phyloP scores from a whole-genome alignment of 2,329 filamentous ascomycete species.

The Aspergillus fijiensis region DNA sequence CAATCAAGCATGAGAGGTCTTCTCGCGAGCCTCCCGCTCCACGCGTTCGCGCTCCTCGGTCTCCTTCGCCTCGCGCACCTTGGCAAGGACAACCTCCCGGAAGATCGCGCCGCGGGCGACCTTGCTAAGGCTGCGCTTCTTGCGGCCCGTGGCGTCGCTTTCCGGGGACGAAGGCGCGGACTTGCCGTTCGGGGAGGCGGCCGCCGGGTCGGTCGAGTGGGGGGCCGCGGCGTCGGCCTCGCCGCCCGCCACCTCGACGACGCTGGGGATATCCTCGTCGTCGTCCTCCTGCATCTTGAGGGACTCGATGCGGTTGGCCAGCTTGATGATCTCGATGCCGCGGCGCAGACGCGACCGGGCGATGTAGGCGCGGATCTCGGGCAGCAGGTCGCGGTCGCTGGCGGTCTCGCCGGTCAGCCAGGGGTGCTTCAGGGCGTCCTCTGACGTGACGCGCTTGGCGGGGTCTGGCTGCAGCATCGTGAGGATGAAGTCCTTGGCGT shows the following conservation, averaged over 20 bases:
- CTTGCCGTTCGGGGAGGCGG: slow-evolving; percentile 20
- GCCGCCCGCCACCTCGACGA: slow-evolving; percentile 57
- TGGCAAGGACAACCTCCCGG: slow-evolving; percentile 89
- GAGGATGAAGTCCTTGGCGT: slow-evolving; percentile 93
- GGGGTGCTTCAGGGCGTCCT: slow-evolving; percentile 75
- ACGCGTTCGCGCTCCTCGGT: slow-evolving; percentile 72
- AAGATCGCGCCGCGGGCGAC: slow-evolving; percentile 74
- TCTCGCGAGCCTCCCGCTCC: slow-evolving; percentile 57
- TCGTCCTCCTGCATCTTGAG: slow-evolving; percentile 93
- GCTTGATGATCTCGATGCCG: slow-evolving; percentile 93
- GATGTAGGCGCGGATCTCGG: slow-evolving; percentile 93
- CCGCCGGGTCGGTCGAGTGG: slow-evolving; percentile 24
- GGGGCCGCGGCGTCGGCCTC: slow-evolving; percentile 17
- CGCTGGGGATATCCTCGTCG: slow-evolving; percentile 65
- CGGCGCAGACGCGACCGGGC: slow-evolving; percentile 86
- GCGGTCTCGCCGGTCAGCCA: slow-evolving; percentile 93
- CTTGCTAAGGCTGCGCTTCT: slow-evolving; percentile 56
- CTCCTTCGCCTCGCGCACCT: slow-evolving; percentile 88
- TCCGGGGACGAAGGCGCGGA: slow-evolving; percentile 16
- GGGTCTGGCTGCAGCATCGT: slow-evolving; percentile 76
- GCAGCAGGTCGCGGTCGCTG: slow-evolving; percentile 93
- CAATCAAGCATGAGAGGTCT: slow-evolving; percentile 27
- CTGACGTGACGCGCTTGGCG: slow-evolving; percentile 72
- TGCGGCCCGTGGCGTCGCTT: slow-evolving; percentile 33
- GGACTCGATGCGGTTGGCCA: slow-evolving; percentile 90